These are phyloP conservation scores for Blastobotrys aristatus DNA, from an alignment of 1,139 yeast species.

Conservation along the genomic window DNA sequence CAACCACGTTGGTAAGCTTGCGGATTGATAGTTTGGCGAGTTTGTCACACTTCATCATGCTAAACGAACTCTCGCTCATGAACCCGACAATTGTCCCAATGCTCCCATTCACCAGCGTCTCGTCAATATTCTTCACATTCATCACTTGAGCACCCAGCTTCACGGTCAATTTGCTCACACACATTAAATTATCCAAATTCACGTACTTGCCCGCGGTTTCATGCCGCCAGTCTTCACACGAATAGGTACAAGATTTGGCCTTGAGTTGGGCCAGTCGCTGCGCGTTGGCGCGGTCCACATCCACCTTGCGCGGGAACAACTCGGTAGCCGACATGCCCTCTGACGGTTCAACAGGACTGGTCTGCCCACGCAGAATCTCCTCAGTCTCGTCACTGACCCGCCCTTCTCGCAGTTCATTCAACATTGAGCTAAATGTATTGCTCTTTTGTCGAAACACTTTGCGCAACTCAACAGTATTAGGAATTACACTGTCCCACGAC, in stretches of 20 bases:
- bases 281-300: conserved; percentile 76
- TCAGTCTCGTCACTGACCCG: conserved; percentile 51
- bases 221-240: conserved; percentile 61
- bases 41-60: conserved; percentile 20
- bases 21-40: neutral
- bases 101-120: conserved; percentile 85
- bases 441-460: conserved; percentile 92
- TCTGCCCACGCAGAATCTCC: conserved; percentile 49
- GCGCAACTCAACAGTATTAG: conserved; percentile 60
- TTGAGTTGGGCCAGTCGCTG: conserved; percentile 48
- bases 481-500: conserved; percentile 65
- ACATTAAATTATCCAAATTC: conserved; percentile 59
- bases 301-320: conserved; percentile 73
- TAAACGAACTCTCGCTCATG: conserved; percentile 49
- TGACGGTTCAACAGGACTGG: conserved; percentile 47
- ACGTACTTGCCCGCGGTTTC: conserved; percentile 11
- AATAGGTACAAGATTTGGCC: conserved; percentile 46
- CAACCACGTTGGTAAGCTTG: conserved; percentile 5
- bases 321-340: conserved; percentile 85
- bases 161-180: conserved; percentile 56
- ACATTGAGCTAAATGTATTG: conserved; percentile 74
- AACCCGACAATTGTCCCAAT: conserved; percentile 82
- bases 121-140: conserved; percentile 90
- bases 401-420: conserved; percentile 83
- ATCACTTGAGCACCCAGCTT: conserved; percentile 91